Percentiles rank a stretch among this genome's conserved stretches.
Conservation (phyloP, 805 yeast genomes). For the Sugiyamaella lignohabitans region DNA sequence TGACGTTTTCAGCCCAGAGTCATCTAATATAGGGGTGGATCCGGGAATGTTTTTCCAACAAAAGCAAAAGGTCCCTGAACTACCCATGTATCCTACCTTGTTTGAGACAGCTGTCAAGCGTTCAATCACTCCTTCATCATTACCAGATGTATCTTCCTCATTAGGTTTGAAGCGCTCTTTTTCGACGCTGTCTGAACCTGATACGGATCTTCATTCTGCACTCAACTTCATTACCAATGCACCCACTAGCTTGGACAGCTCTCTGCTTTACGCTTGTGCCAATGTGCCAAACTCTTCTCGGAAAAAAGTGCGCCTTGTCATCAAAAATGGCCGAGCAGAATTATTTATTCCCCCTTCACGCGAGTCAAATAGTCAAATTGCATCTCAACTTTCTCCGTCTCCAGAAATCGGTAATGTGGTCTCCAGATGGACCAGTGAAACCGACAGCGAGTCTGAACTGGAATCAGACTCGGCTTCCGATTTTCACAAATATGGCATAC, state of each 20-base stretch:
- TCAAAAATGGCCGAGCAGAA: constrained; percentile 10
- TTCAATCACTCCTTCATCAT: constrained; percentile 4
- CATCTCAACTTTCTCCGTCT: not conserved
- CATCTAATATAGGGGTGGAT: too few species aligned
- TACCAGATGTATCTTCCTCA: constrained; percentile 2
- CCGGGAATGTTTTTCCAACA: not conserved
- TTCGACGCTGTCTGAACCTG: constrained; percentile 9
- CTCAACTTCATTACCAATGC: not conserved
- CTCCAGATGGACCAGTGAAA: constrained; percentile 7
- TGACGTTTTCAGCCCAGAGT: not conserved
- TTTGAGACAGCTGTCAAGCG: not conserved
- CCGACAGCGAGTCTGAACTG: constrained; percentile 19
- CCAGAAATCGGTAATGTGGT: not conserved
- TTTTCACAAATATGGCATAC: constrained; percentile 4
- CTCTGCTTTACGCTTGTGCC: constrained; percentile 1
- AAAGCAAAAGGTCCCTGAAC: not conserved
- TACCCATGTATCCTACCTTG: not conserved
- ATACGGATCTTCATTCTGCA: not conserved
- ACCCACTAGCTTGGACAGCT: not conserved
- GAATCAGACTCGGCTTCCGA: constrained; percentile 17
- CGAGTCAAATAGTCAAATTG: too few species aligned
- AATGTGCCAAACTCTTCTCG: not conserved
- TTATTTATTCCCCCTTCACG: constrained; percentile 1
- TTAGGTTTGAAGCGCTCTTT: constrained; percentile 4
- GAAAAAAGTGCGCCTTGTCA: constrained; percentile 2